A percentile compares a stretch with the other conserved stretches of the same genome.
Conservation (phyloP, 352 stramenopile species). For the Phytophthora syringae region DNA sequence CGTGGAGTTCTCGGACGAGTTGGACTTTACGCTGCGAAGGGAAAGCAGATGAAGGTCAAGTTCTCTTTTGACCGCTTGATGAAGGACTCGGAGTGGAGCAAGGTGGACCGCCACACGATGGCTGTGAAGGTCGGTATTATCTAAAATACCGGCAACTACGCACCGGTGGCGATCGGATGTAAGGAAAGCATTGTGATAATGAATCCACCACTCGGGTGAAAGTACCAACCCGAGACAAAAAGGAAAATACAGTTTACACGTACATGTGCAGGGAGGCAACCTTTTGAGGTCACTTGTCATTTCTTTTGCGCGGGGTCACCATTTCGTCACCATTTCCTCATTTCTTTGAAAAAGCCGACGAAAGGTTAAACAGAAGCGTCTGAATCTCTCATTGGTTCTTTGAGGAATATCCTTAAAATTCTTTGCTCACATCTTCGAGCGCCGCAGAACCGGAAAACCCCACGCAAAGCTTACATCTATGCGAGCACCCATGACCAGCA, state of each 20-base stretch:
- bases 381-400: no score
- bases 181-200: constrained; percentile 11
- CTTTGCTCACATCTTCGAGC: not conserved
- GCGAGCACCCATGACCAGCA: not conserved
- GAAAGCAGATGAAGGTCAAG: constrained; percentile 70
- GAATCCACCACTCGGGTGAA: constrained; percentile 15
- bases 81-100: constrained; percentile 64
- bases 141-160: constrained; percentile 48
- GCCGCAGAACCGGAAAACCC: not conserved
- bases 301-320: no score
- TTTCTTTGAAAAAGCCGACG: no score
- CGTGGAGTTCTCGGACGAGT: constrained; percentile 69
- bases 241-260: constrained; percentile 23
- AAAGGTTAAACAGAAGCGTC: no score
- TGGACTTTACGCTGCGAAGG: constrained; percentile 81
- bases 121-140: constrained; percentile 75
- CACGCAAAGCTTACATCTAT: not conserved
- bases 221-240: constrained; percentile 13
- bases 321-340: no score
- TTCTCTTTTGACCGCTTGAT: constrained; percentile 73
- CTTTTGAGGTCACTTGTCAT: no score
- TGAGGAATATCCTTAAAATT: no score
- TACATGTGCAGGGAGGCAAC: constrained; percentile 32
- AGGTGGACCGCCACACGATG: constrained; percentile 79
- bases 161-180: not conserved